Base-by-base conservation (phyloP, 1,284 basidiomycete species). In the Mycena citricolor region DNA sequence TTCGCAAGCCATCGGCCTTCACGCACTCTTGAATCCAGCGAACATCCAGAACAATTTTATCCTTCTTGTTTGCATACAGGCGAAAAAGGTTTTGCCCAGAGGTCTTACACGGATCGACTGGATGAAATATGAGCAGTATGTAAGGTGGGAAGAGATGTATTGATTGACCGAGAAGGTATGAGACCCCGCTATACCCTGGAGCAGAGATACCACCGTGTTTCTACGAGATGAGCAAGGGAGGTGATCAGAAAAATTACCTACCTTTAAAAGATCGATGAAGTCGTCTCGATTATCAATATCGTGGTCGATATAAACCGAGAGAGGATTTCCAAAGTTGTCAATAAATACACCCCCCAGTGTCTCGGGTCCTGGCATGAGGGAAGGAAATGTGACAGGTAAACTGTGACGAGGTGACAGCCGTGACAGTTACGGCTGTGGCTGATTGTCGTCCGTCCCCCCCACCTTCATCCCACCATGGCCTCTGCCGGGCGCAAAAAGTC, bases 401-500 rank as follows among this genome's bases (percentile, higher is more conserved):
- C 26, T 10, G n/a, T 10, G 26, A 10, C 26, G n/a, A 29, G 26
- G n/a, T 10, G n/a, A n/a, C n/a, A n/a, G n/a, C n/a, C n/a, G n/a
- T n/a, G n/a, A n/a, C n/a, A n/a, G n/a, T n/a, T n/a, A n/a, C n/a
- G n/a, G 17, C 12, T 38, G 32, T 35, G 32, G 16, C 25, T 30
- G 16, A n/a, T 29, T 17, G 12, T 14, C n/a, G 13, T 28, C 2
- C 3, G 21, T 14, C 36, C n/a, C 31, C 29, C 35, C 34, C 39
- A 44, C 19, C 36, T 42, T 39, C 50, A 49, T 45, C 49, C 35
- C 39, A n/a, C n/a, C n/a, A 86, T 87, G 83, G 73, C 81, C 68
- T 73, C 76, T 58, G 76, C 75, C n/a, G 81, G 76, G 65, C 84
- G 87, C 64, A 89, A 89, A 84, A 90, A 88, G 71, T 86, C 84